These are phyloP conservation scores for Endotrypanum monterogeii DNA, from an alignment of 208 protist species.

Conservation along the genomic window DNA sequence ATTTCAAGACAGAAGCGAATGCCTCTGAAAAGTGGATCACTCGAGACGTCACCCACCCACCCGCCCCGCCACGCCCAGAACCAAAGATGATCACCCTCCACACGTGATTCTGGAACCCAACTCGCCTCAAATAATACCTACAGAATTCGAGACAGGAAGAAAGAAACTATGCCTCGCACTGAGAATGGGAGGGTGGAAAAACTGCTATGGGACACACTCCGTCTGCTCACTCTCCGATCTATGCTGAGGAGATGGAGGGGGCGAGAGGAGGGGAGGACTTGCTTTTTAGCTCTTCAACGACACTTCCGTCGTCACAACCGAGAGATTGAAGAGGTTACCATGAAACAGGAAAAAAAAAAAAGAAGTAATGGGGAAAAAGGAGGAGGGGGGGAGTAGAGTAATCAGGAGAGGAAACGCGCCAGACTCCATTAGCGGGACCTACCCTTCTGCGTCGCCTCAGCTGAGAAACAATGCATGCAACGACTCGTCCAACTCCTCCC, in stretches of 20 bases:
- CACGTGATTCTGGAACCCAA: background rate
- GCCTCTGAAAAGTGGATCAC: background rate
- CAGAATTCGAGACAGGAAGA: background rate
- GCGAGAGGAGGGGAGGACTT: too few species aligned
- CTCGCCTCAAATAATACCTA: background rate
- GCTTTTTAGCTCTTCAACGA: background rate
- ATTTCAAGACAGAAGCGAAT: background rate
- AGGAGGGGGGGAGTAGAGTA: background rate
- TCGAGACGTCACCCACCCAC: background rate
- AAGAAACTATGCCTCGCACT: background rate
- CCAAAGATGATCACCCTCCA: background rate
- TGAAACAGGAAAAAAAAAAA: background rate
- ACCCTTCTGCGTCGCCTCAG: background rate
- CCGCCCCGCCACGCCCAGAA: too few species aligned
- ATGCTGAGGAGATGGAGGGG: too few species aligned
- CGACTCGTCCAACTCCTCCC: background rate
- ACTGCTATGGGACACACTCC: too few species aligned
- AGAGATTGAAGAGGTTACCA: background rate
- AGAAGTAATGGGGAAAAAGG: background rate
- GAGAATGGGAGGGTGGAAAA: too few species aligned
- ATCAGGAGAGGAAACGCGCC: background rate
- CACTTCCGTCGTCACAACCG: background rate
- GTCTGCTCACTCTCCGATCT: too few species aligned
- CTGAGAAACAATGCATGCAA: background rate
- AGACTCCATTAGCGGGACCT: background rate